Base-by-base conservation (phyloP, 2,329 filamentous ascomycete species). In the Ophiostoma pallidulum region DNA sequence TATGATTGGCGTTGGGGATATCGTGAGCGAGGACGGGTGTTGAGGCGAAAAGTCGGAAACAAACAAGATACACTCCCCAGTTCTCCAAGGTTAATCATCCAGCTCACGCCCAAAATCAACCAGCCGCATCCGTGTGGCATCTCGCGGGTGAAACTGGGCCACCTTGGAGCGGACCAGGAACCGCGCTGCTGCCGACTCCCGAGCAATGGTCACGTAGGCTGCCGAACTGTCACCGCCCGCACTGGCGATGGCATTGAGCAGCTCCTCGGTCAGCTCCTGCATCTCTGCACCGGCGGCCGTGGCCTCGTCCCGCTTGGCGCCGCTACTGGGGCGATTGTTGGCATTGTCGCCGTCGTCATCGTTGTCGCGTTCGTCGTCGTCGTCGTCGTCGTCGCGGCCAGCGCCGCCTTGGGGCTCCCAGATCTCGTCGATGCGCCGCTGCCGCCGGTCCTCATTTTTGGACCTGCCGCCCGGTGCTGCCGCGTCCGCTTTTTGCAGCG, bases 101-200 rank as follows among this genome's bases (percentile, higher is more conserved):
- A 83, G 58, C 53, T 82, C 78, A 49, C 74, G 72, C 14, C 78
- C 79, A 67, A 82, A 83, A 60, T 83, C 78, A 40, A 84, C 63
- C 40, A 84, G 61, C 42, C 74, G 71, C 44, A 84, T 62, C 58
- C 66, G 72, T 36, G 68, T 74, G 13, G 80, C 77, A 62, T 84
- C 79, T 52, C 69, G 75, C 3, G 78, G 78, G 56, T 84, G 78
- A 55, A 83, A 82, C 55, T 79, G 74, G 3, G 80, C 80, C 35
- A 81, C 78, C 57, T 81, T 81, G 32, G 78, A 79, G 47, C 80
- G 66, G 29, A 83, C 76, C 19, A 84, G 65, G 56, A 83, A 83
- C 53, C 80, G 72, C 3, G 74, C 75, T 12, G 78, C 76, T 3
- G 80, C 78, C 39, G 78, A 77, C 57, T 84, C 80, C 48, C 73